Conservation (phyloP, 2,329 filamentous ascomycete species). For the Diaporthe humulicola region DNA sequence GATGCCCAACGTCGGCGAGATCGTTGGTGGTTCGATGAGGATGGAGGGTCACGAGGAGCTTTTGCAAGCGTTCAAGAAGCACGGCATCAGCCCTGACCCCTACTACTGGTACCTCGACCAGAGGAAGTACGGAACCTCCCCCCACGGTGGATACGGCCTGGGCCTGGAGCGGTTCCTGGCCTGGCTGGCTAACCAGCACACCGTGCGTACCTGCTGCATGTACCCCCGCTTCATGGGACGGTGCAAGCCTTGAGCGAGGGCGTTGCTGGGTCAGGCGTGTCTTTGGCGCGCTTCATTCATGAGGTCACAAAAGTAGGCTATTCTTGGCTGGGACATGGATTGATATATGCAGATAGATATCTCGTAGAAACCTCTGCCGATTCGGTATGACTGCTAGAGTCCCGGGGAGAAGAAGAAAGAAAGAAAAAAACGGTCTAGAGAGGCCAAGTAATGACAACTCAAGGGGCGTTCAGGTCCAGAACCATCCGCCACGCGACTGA, state of each 20-base stretch:
- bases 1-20: conserved; percentile 96
- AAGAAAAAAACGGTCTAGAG: not conserved
- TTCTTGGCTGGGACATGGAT: conserved; percentile 4
- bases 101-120: conserved; percentile 99
- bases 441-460: conserved; percentile 1
- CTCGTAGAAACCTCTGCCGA: not conserved
- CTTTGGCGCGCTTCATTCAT: not conserved
- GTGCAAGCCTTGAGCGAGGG: conserved; percentile 74
- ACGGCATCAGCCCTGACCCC: conserved; percentile 84
- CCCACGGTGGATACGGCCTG: conserved; percentile 93
- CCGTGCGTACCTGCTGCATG: conserved; percentile 76
- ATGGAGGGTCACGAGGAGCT: conserved; percentile 93
- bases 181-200: conserved; percentile 75
- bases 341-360: conserved; percentile 4
- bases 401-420: not conserved
- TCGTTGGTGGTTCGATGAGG: conserved; percentile 96
- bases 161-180: conserved; percentile 86
- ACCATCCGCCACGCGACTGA: not conserved
- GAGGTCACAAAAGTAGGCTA: not conserved
- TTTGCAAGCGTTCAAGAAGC: conserved; percentile 87
- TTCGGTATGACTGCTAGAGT: not conserved
- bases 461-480: not conserved
- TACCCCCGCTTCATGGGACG: conserved; percentile 86
- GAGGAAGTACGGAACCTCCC: conserved; percentile 94
- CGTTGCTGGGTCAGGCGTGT: not conserved